Base-by-base conservation (phyloP, 2,329 filamentous ascomycete genomes). In the Aspergillus phoenicis region DNA sequence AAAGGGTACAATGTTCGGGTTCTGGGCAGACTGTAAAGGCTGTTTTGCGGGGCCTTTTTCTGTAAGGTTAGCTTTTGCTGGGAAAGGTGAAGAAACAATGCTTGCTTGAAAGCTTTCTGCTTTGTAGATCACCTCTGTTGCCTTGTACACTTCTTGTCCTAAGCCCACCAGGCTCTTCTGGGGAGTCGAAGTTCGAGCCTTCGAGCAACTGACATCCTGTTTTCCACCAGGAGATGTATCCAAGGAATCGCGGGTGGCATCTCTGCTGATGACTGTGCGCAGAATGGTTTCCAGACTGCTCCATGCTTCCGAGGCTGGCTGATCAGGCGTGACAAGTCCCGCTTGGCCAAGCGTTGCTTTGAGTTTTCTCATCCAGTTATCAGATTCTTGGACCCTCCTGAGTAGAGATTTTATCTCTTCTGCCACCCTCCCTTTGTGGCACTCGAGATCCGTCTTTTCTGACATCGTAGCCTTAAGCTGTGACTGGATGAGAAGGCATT, bases 1-100 rank as follows among this genome's bases (percentile, higher is more conserved):
- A 52, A 77, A 78, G 2, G 76, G 72, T 8, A 74, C 66, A 30
- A 78, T 77, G 8, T 58, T 59, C 11, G 49, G 41, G 1, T 52
- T 51, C 28, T 49, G 49, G 20, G 59, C 59, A 24, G 56, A 60
- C 7, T 28, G 26, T 2, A 36, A 41, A 41, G 3, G 24, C 10
- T 49, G 15, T n/a, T 11, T 41, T 11, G 48, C 41, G 8, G n/a
- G 51, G 15, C 17, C 57, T 1, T 49, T 53, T 26, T 59, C 36
- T 17, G 43, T 13, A 22, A 17, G 38, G 20, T 41, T 43, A 8
- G 20, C 24, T 30, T 39, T 20, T 22, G 17, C 15, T 20, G 39
- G 38, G 10, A 43, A 56, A 7, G 67, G 57, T 8, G 64, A 58
- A 4, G 63, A 62, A 7, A 53, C 30, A 10, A 36, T 26, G 15